Conservation (phyloP, 2,329 filamentous ascomycete species). For the Sporothrix schenckii region DNA sequence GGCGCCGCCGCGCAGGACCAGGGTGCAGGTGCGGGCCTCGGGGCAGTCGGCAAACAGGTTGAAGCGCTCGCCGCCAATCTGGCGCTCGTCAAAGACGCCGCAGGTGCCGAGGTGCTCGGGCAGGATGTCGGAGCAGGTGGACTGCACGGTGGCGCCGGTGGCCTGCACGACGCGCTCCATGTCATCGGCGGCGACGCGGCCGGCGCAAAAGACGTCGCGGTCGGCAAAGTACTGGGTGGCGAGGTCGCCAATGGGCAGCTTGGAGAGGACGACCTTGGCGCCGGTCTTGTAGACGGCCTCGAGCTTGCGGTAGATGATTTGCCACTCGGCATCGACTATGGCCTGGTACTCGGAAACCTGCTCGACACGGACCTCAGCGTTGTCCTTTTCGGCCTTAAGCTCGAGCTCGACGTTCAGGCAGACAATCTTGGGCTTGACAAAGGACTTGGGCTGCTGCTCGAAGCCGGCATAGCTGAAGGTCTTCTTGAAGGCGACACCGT, state of each 20-base stretch:
- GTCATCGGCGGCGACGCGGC: constrained; percentile 86
- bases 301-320: constrained; percentile 99
- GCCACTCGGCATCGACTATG: constrained; percentile 98
- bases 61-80: constrained; percentile 96
- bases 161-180: constrained; percentile 96
- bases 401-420: constrained; percentile 98
- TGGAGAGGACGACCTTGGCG: constrained; percentile 95
- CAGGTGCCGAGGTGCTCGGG: constrained; percentile 88
- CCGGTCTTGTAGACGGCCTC: constrained; percentile 92
- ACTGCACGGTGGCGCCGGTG: constrained; percentile 88
- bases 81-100: constrained; percentile 88
- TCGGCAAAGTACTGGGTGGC: constrained; percentile 98
- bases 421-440: constrained; percentile 92
- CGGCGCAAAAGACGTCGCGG: constrained; percentile 96
- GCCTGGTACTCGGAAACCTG: constrained; percentile 99
- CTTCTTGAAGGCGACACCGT: constrained; percentile 99
- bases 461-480: constrained; percentile 99
- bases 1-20: constrained; percentile 91
- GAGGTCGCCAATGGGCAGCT: constrained; percentile 94
- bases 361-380: constrained; percentile 95
- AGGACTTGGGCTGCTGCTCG: constrained; percentile 97
- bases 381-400: constrained; percentile 98
- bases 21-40: constrained; percentile 92
- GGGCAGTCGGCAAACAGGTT: constrained; percentile 98
- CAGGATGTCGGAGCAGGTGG: constrained; percentile 94